These are phyloP conservation scores for Botrytis fragariae DNA, from an alignment of 2,329 filamentous ascomycete species.

Conservation along the genomic window DNA sequence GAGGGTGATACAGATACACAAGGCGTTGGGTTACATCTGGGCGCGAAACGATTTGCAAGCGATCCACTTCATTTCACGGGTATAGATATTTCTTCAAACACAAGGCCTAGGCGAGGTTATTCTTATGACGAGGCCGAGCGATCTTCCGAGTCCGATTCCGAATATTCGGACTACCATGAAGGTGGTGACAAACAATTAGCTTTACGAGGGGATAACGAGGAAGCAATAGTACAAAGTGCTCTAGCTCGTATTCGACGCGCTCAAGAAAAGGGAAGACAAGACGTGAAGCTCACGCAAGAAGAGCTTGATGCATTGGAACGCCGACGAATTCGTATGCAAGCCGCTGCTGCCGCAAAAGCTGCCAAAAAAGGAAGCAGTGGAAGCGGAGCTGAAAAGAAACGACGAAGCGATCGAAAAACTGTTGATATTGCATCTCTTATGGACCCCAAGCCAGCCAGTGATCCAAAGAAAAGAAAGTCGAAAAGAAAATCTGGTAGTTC, in stretches of 20 bases:
- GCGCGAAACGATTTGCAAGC: slow-evolving; percentile 53
- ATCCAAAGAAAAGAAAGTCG: slow-evolving; percentile 34
- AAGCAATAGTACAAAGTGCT: slow-evolving; percentile 73
- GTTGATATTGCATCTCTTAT: slow-evolving; percentile 35
- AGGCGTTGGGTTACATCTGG: slow-evolving; percentile 50
- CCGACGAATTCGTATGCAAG: slow-evolving; percentile 55
- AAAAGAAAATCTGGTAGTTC: slow-evolving; percentile 36
- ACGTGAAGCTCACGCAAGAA: slow-evolving; percentile 75
- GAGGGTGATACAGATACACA: slow-evolving; percentile 52
- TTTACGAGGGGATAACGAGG: slow-evolving; percentile 62
- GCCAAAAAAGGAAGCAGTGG: slow-evolving; percentile 30
- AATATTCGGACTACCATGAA: slow-evolving; percentile 52
- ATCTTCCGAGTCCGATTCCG: slow-evolving; percentile 35
- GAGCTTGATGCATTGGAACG: slow-evolving; percentile 80
- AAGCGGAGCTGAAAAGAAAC: slow-evolving; percentile 33
- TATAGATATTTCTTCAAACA: slow-evolving; percentile 50
- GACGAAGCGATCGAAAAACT: slow-evolving; percentile 29
- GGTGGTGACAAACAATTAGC: slow-evolving; percentile 52
- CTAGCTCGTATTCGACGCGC: slow-evolving; percentile 77
- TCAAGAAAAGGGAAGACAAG: slow-evolving; percentile 69
- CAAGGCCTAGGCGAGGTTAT: slow-evolving; percentile 34
- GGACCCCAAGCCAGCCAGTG: slow-evolving; percentile 17
- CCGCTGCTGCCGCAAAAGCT: slow-evolving; percentile 30
- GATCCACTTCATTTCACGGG: slow-evolving; percentile 62
- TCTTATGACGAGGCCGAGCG: slow-evolving; percentile 45